Base-by-base conservation (phyloP, 108 stramenopile genomes). In the Nitzschia sp. region DNA sequence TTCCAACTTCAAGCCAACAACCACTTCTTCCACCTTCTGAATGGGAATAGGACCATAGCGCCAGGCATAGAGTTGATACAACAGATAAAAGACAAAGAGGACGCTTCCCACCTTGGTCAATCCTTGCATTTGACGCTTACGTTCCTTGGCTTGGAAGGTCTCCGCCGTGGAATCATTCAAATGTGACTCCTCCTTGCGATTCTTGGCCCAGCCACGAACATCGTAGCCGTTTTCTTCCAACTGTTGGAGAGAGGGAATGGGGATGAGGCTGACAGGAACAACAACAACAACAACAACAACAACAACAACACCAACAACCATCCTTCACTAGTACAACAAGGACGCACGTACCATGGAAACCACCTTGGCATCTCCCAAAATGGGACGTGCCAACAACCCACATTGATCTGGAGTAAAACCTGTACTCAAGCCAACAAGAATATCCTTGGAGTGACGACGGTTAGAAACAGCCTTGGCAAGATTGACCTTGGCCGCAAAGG, bases 311-410 rank as follows among this genome's bases (percentile, higher is more conserved):
- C 37, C n/a, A n/a, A n/a, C n/a, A n/a, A n/a, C n/a, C n/a, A n/a
- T n/a, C n/a, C n/a, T n/a, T n/a, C n/a, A n/a, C n/a, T n/a, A n/a
- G n/a, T n/a, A n/a, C n/a, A n/a, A n/a, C n/a, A 10, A 10, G 10
- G 3, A 3, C 11, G 8, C 21, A 72, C 90, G 73, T 61, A 88
- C 87, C 87, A 92, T 87, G 43, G 73, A 46, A 22, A 64, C 68
- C 50, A 92, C 87, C 63, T 86, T 89, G 38, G 72, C 51, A 76
- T 92, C 84, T n/a, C 66, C 56, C 56, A 92, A 63, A 73, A 92
- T 92, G 0, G 86, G 86, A 38, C 57, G 71, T 6, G 87, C 86
- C 52, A 88, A 65, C 14, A 70, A 63, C 2, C 74, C 73, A 43
- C 71, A 72, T 7, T 76, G 79, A 1, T 64, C 66, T 7, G 79